phyloP scores from a whole-genome alignment of 2,329 filamentous ascomycete species.

The Sordariomycetes sp. region DNA sequence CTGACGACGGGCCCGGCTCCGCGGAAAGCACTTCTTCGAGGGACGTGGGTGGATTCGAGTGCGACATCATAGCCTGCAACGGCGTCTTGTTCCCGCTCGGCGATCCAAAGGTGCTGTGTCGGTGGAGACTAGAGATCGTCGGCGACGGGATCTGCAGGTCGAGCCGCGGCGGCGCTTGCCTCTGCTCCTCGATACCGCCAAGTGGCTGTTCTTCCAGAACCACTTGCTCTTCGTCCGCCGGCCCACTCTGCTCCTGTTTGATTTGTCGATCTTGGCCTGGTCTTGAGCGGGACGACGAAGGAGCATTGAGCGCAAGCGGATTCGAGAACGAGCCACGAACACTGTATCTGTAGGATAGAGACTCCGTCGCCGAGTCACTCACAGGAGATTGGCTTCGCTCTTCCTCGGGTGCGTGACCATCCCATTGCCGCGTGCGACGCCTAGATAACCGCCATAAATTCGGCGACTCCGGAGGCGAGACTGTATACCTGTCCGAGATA shows the following conservation, averaged over 20 bases:
- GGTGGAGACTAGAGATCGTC: not conserved
- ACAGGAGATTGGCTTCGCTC: slow-evolving; percentile 1
- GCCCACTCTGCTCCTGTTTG: not conserved
- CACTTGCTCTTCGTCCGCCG: not conserved
- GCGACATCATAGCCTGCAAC: not conserved
- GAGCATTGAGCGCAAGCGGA: not conserved
- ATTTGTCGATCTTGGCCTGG: not conserved
- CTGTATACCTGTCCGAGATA: not conserved
- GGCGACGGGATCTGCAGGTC: slow-evolving; percentile 3
- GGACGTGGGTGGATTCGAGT: not conserved
- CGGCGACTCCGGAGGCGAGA: not conserved
- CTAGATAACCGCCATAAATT: not conserved
- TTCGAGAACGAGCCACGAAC: not conserved
- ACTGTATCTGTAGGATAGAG: not conserved
- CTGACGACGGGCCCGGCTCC: not conserved
- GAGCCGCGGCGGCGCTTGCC: not conserved
- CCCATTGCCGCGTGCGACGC: not conserved
- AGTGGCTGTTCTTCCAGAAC: not conserved
- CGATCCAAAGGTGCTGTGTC: not conserved
- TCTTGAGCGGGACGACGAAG: not conserved
- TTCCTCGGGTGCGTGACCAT: not conserved
- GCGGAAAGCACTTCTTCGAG: not conserved
- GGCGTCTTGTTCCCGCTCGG: not conserved
- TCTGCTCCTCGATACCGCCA: not conserved
- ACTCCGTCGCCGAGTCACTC: slow-evolving; percentile 1